Evolutionary conservation across 139 green algal species (phyloP).

Genomic region (Asterochloris erici): DNA sequence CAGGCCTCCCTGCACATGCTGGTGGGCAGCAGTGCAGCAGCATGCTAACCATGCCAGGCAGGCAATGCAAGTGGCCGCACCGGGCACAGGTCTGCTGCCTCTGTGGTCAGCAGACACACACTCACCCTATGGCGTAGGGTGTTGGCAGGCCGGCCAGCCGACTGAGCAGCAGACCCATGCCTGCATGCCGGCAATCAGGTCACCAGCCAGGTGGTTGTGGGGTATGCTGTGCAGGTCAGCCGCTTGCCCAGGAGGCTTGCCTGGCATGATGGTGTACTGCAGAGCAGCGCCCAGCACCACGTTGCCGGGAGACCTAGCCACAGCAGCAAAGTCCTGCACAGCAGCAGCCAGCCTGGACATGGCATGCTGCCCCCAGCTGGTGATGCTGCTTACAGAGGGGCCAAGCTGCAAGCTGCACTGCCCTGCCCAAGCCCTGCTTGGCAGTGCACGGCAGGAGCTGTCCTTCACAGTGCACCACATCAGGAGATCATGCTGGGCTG

Average conservation of each 20-base stretch:
- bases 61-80: no score
- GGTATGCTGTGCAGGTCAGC: no score
- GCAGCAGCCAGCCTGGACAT: neutral
- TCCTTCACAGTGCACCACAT: neutral
- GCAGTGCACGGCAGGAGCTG: neutral
- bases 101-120: neutral
- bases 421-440: neutral
- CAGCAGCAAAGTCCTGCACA: slow-evolving; percentile 21
- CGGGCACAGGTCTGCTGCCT: no score
- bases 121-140: slow-evolving; percentile 40
- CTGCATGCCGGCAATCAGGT: no score
- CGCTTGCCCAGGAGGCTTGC: no score
- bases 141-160: slow-evolving; percentile 26
- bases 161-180: slow-evolving; percentile 51
- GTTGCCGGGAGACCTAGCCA: slow-evolving; percentile 34
- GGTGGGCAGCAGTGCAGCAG: no score
- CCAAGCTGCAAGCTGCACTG: no score
- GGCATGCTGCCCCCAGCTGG: neutral
- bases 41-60: no score
- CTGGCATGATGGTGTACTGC: slow-evolving; percentile 81
- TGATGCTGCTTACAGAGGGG: neutral
- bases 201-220: no score
- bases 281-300: slow-evolving; percentile 53
- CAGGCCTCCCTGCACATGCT: no score
- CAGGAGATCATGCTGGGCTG: neutral